A percentile compares a stretch with the other conserved stretches of the same genome.
These are phyloP conservation scores for Striga hermonthica DNA, from an alignment of 305 asterid species.

Conservation along the genomic window DNA sequence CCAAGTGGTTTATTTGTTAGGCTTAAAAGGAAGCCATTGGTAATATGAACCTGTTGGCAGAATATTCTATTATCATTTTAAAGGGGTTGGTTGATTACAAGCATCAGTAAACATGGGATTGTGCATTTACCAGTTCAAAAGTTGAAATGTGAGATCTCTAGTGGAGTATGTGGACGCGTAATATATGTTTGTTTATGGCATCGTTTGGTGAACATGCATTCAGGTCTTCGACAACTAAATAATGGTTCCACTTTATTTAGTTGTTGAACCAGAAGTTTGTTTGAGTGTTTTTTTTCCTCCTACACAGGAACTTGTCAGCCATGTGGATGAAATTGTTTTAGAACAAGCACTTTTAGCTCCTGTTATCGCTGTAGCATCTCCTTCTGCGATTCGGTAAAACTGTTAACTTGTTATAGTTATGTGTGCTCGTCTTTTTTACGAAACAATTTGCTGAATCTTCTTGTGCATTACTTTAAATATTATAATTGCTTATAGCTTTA, in stretches of 20 bases:
- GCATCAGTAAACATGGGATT: not conserved
- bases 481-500: constrained; percentile 5
- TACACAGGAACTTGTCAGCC: constrained; percentile 52
- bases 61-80: not conserved
- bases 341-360: constrained; percentile 65
- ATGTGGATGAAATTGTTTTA: constrained; percentile 50
- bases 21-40: no score
- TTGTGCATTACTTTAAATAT: not conserved
- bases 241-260: constrained; percentile 15
- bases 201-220: no score
- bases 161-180: not conserved
- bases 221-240: not conserved
- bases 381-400: constrained; percentile 68
- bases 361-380: constrained; percentile 78
- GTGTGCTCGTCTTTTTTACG: not conserved
- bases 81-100: not conserved
- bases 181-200: not conserved
- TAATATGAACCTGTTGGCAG: not conserved
- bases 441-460: constrained; percentile 4
- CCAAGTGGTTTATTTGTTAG: no score
- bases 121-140: not conserved
- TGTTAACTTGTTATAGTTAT: constrained; percentile 3
- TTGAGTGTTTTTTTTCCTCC: constrained; percentile 12
- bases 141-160: not conserved
- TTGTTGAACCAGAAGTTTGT: constrained; percentile 8